Percentiles rank a stretch among this genome's conserved stretches.
Evolutionary conservation across 2,329 filamentous ascomycete genomes (phyloP).

Genomic region (Byssochlamys sp.): DNA sequence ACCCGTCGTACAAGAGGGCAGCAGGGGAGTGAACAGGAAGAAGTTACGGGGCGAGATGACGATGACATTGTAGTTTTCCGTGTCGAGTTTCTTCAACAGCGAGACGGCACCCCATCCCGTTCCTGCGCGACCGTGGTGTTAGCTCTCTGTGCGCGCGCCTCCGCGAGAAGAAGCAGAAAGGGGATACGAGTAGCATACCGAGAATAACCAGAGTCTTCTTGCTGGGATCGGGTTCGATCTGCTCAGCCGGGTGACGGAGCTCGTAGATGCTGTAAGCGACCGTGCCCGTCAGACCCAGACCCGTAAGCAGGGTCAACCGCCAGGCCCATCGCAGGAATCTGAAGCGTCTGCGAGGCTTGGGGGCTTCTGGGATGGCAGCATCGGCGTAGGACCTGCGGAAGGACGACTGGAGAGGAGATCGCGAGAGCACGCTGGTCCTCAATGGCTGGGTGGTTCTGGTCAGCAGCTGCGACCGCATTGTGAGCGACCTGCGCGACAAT

Average conservation of each 20-base stretch:
- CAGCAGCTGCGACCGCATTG: conserved; percentile 15
- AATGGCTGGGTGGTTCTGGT: conserved; percentile 17
- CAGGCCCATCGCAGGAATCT: conserved; percentile 67
- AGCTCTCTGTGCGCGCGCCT: conserved; percentile 2
- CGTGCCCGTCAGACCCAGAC: conserved; percentile 59
- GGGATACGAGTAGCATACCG: conserved; percentile 47
- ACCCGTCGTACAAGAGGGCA: conserved; percentile 94
- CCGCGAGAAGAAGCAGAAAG: conserved; percentile 4
- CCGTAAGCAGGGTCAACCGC: conserved; percentile 69
- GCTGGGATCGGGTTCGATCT: conserved; percentile 65
- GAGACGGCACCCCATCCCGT: conserved; percentile 95
- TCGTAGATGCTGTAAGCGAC: conserved; percentile 73
- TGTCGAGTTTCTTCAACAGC: conserved; percentile 95
- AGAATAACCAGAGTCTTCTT: conserved; percentile 98
- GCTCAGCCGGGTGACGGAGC: conserved; percentile 69
- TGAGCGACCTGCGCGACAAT: conserved; percentile 29
- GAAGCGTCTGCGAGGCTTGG: conserved; percentile 51
- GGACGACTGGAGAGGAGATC: conserved; percentile 22
- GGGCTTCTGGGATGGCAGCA: conserved; percentile 24
- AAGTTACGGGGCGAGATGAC: conserved; percentile 98
- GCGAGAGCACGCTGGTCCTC: conserved; percentile 13
- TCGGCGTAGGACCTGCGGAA: conserved; percentile 46
- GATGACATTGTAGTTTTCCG: conserved; percentile 96
- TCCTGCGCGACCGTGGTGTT: conserved; percentile 46
- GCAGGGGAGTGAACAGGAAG: conserved; percentile 96